Conservation (phyloP, 2,329 filamentous ascomycete genomes). For the Trichoderma endophyticum region DNA sequence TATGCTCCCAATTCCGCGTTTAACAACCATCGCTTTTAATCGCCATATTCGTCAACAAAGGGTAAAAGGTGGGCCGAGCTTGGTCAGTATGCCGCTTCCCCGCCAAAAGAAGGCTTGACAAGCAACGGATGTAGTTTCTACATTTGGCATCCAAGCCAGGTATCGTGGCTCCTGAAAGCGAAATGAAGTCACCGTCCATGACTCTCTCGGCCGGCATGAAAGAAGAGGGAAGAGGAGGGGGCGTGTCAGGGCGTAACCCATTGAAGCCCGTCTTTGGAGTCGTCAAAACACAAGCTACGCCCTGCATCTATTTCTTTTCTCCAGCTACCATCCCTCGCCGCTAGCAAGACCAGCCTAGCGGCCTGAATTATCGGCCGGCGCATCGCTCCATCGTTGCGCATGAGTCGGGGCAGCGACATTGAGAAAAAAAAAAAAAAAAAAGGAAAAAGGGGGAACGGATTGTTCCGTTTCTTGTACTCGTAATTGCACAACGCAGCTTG, state of each 20-base stretch:
- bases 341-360: neutral
- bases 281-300: neutral
- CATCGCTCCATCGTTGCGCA: neutral
- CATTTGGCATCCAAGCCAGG: neutral
- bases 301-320: neutral
- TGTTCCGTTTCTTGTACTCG: neutral
- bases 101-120: conserved; percentile 4
- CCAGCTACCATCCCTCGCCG: neutral
- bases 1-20: neutral
- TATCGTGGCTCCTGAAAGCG: neutral
- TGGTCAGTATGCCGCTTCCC: neutral
- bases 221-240: neutral
- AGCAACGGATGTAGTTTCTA: neutral
- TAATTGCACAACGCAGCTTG: neutral
- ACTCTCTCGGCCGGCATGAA: neutral
- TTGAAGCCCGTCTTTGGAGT: neutral
- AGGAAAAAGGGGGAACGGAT: neutral
- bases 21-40: neutral
- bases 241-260: neutral
- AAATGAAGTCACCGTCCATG: conserved; percentile 1
- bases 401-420: neutral
- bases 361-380: conserved; percentile 4
- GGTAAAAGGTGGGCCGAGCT: neutral
- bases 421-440: neutral
- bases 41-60: neutral